phyloP scores from a whole-genome alignment of 768 basidiomycete species.

The Rhizopogon vinicolor region DNA sequence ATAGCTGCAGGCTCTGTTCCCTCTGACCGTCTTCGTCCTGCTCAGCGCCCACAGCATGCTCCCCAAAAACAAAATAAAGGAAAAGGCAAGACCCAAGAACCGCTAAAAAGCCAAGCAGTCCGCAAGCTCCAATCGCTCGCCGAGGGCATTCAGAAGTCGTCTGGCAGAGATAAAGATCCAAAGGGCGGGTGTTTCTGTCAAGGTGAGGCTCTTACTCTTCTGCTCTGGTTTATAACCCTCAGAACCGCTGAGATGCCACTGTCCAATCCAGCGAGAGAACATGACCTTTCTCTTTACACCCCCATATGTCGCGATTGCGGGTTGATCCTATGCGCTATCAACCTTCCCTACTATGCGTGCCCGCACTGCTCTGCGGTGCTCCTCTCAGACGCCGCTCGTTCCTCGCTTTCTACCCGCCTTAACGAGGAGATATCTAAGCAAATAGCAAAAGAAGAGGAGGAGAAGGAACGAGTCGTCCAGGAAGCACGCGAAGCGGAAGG shows the following conservation, averaged over 20 bases:
- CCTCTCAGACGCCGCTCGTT: slow-evolving; percentile 27
- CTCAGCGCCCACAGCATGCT: slow-evolving; percentile 4
- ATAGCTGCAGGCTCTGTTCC: slow-evolving; percentile 38
- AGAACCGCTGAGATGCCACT: background rate
- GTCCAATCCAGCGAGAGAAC: slow-evolving; percentile 42
- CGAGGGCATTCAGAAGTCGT: slow-evolving; percentile 30
- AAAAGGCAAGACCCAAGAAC: slow-evolving; percentile 31
- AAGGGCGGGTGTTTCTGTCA: slow-evolving; percentile 70
- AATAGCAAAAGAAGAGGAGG: slow-evolving; percentile 43
- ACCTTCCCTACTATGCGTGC: slow-evolving; percentile 50
- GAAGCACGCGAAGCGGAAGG: slow-evolving; percentile 49
- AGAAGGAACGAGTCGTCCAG: slow-evolving; percentile 39
- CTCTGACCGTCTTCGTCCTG: slow-evolving; percentile 46
- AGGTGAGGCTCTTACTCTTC: slow-evolving; percentile 31
- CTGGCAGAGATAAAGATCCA: slow-evolving; percentile 42
- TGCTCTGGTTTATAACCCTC: background rate
- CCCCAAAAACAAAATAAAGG: slow-evolving; percentile 26
- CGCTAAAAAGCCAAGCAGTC: slow-evolving; percentile 46
- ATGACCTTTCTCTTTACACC: slow-evolving; percentile 52
- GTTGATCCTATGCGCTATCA: slow-evolving; percentile 56
- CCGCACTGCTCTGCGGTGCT: slow-evolving; percentile 46
- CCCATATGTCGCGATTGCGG: slow-evolving; percentile 56
- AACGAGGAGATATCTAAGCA: slow-evolving; percentile 40
- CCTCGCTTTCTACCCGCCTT: slow-evolving; percentile 37
- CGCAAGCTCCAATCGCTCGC: slow-evolving; percentile 43